phyloP scores from a whole-genome alignment of 2,329 filamentous ascomycete genomes.

The Hypoxylon sp. region DNA sequence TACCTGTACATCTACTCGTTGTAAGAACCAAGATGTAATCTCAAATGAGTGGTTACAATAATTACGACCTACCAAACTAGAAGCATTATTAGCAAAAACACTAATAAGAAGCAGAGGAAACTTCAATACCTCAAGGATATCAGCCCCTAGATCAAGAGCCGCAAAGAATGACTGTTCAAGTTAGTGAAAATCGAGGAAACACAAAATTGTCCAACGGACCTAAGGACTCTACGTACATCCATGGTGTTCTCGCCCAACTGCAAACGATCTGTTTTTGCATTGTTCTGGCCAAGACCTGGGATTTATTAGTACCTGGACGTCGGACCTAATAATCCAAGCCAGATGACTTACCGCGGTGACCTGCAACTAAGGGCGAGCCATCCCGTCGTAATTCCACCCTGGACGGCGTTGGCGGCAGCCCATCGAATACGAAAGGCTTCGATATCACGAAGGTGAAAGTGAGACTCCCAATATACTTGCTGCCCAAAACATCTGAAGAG shows the following conservation, averaged over 20 bases:
- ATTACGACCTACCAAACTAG: conserved; percentile 4
- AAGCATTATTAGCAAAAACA: background rate
- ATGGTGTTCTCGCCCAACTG: background rate
- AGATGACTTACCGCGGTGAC: background rate
- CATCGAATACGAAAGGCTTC: background rate
- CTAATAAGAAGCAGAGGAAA: background rate
- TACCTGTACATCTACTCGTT: conserved; percentile 53
- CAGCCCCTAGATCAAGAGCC: background rate
- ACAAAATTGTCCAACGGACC: background rate
- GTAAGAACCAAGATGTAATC: background rate
- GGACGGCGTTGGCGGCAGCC: background rate
- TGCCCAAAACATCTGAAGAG: background rate
- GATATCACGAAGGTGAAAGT: background rate
- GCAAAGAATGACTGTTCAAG: background rate
- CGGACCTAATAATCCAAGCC: background rate
- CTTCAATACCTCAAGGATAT: background rate
- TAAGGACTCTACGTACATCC: background rate
- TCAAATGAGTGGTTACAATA: background rate
- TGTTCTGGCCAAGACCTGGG: background rate
- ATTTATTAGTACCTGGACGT: background rate
- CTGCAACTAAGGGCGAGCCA: background rate
- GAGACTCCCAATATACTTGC: background rate
- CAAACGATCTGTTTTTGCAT: background rate
- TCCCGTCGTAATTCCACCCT: background rate
- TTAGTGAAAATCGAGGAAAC: background rate